Evolutionary conservation across 2,329 filamentous ascomycete species (phyloP), one percentile per base, ranked within the genome.

Genomic region (Fusarium longipes): DNA sequence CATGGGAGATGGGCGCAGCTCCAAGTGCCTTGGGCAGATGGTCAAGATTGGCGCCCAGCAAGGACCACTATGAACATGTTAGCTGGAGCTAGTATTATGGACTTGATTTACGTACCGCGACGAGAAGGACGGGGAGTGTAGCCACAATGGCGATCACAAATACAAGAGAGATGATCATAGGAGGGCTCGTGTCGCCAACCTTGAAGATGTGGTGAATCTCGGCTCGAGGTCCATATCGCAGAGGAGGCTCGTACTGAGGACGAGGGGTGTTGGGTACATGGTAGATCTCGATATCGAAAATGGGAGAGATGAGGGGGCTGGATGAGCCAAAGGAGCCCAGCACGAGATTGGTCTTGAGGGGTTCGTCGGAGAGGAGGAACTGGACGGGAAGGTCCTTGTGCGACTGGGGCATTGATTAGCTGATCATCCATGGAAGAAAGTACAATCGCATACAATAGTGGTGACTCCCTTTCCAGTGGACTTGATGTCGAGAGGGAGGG

Each of bases 201-300:
- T 88, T 89, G 88, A 98, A 99, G 73, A 91, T 92, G 82, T 99
- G 96, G 82, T 93, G 87, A 76, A 99, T 97, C 80, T 96, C 91
- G 11, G 88, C 82, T 70, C 89, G 87, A 81, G 93, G 92, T 76
- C 91, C 91, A 80, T 97, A 98, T 80, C 95, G 91, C 68, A 94
- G 80, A 11, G 92, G 89, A 70, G 87, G 83, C 72, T 92, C 86
- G 73, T 89, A 86, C 56, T 84, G 79, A 20, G 88, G 83, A 17
- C 87, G 76, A 3, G 91, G 84, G 5, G 83, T 79, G 73, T 84
- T 86, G 50, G 89, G 77, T 75, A 95, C 90, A 55, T 83, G 83
- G 66, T 86, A 80, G 54, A 97, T 79, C 44, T 86, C 80, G 27
- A 97, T 80, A 68, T 92, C 85, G 82, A 98, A 98, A 32, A 89